Evolutionary conservation across 2,329 filamentous ascomycete species (phyloP).

Genomic region (Diaporthe destruens): DNA sequence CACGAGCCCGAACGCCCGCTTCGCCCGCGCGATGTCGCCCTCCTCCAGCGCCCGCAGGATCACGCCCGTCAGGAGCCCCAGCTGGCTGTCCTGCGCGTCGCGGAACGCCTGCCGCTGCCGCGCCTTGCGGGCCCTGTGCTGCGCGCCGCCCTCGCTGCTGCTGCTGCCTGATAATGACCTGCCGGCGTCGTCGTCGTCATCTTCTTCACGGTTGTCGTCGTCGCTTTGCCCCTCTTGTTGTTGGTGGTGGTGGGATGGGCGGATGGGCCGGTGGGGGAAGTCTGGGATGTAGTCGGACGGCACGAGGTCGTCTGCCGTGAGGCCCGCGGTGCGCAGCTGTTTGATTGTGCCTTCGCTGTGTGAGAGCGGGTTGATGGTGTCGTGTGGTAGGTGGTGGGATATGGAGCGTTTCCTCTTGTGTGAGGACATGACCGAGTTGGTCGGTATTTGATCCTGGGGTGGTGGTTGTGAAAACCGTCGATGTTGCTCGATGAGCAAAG

Average conservation of each 20-base stretch:
- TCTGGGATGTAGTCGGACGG: slow-evolving; percentile 53
- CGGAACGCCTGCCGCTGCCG: slow-evolving; percentile 43
- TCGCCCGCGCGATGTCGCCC: slow-evolving; percentile 78
- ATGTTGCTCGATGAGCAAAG: slow-evolving; percentile 4
- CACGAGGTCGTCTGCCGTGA: slow-evolving; percentile 60
- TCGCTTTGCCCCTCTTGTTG: not conserved
- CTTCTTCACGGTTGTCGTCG: not conserved
- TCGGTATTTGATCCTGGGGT: slow-evolving; percentile 33
- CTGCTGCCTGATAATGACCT: not conserved
- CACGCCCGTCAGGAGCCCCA: slow-evolving; percentile 76
- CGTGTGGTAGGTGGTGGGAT: slow-evolving; percentile 47
- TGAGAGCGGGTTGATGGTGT: slow-evolving; percentile 67
- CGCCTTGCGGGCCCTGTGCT: slow-evolving; percentile 41
- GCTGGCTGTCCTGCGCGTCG: slow-evolving; percentile 59
- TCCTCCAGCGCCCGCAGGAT: slow-evolving; percentile 79
- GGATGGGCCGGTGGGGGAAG: slow-evolving; percentile 64
- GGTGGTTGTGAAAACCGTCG: not conserved
- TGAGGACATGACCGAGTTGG: slow-evolving; percentile 27
- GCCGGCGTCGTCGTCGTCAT: slow-evolving; percentile 36
- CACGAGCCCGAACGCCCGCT: slow-evolving; percentile 80
- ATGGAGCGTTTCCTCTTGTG: slow-evolving; percentile 53
- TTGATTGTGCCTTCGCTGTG: slow-evolving; percentile 64
- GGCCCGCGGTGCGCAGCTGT: slow-evolving; percentile 67
- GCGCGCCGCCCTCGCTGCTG: slow-evolving; percentile 35
- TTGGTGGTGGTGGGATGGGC: slow-evolving; percentile 15